These are phyloP conservation scores for Zizania latifolia DNA, from an alignment of 176 grass and related monocot species.

Conservation along the genomic window DNA sequence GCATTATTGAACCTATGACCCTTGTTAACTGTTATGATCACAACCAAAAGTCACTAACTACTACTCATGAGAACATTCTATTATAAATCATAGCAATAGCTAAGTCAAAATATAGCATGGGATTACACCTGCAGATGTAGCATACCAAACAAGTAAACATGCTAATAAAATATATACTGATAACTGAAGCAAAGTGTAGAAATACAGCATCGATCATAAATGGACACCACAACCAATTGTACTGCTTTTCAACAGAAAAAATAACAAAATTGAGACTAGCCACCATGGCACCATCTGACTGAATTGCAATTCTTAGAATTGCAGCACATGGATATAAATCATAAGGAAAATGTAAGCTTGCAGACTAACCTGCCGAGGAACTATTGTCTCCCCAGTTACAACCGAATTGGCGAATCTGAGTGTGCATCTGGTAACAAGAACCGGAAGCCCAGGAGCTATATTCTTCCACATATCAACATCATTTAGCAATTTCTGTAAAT, in stretches of 20 bases:
- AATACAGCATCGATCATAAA: background rate
- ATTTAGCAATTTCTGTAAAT: constrained; percentile 67
- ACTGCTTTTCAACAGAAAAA: background rate
- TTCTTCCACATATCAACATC: constrained; percentile 87
- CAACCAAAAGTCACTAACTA: background rate
- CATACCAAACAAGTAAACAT: background rate
- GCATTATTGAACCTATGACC: background rate
- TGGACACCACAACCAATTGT: background rate
- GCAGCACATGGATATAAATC: too few relatives aligned
- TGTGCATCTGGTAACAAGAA: constrained; percentile 61
- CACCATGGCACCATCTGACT: background rate
- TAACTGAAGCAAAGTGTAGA: background rate
- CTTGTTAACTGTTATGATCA: background rate
- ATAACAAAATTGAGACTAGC: background rate
- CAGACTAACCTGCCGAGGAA: constrained; percentile 65
- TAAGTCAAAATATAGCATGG: background rate
- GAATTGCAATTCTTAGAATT: too few relatives aligned
- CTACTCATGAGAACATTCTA: too few relatives aligned
- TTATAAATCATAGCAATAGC: background rate
- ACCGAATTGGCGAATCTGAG: constrained; percentile 65
- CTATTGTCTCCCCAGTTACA: constrained; percentile 53
- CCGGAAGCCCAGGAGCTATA: constrained; percentile 67
- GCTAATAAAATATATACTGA: background rate
- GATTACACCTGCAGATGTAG: background rate
- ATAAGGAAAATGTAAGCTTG: background rate